These are phyloP conservation scores for Globisporangium spiculum DNA, from an alignment of 352 stramenopile species.

Conservation along the genomic window DNA sequence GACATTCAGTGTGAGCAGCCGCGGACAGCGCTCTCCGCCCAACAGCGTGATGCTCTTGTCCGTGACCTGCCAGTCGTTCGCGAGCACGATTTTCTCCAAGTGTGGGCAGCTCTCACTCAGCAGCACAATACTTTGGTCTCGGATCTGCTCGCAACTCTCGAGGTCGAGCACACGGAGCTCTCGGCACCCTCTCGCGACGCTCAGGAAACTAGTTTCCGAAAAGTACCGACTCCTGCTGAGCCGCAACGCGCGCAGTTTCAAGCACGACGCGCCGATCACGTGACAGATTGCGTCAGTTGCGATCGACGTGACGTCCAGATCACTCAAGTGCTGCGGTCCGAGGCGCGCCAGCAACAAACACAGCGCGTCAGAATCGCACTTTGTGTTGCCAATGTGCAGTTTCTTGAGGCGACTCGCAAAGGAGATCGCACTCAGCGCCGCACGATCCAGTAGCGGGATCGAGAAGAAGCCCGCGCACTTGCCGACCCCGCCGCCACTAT, in stretches of 20 bases:
- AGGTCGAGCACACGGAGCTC: constrained; percentile 51
- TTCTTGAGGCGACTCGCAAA: constrained; percentile 28
- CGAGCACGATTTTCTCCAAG: constrained; percentile 55
- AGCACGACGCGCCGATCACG: constrained; percentile 33
- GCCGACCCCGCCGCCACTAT: neutral
- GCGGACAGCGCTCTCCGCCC: constrained; percentile 19
- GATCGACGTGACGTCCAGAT: constrained; percentile 61
- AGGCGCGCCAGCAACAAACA: constrained; percentile 19
- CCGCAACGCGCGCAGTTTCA: constrained; percentile 36
- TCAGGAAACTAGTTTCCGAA: constrained; percentile 48
- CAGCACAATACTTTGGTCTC: constrained; percentile 35
- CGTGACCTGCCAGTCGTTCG: constrained; percentile 74
- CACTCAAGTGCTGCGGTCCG: constrained; percentile 30
- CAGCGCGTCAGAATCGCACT: constrained; percentile 52
- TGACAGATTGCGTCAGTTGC: constrained; percentile 59
- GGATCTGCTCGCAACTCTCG: constrained; percentile 74
- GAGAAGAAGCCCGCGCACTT: constrained; percentile 53
- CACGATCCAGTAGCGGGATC: constrained; percentile 40
- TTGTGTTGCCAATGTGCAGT: constrained; percentile 52
- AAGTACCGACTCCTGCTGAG: constrained; percentile 80
- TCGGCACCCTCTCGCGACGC: constrained; percentile 30
- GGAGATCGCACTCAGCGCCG: constrained; percentile 27
- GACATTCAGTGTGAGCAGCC: constrained; percentile 43
- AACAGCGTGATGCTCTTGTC: constrained; percentile 38
- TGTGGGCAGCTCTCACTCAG: constrained; percentile 31